Evolutionary conservation across 108 stramenopile genomes (phyloP), one percentile per base, ranked within the genome.

Genomic region (Fragilariopsis cylindrus): DNA sequence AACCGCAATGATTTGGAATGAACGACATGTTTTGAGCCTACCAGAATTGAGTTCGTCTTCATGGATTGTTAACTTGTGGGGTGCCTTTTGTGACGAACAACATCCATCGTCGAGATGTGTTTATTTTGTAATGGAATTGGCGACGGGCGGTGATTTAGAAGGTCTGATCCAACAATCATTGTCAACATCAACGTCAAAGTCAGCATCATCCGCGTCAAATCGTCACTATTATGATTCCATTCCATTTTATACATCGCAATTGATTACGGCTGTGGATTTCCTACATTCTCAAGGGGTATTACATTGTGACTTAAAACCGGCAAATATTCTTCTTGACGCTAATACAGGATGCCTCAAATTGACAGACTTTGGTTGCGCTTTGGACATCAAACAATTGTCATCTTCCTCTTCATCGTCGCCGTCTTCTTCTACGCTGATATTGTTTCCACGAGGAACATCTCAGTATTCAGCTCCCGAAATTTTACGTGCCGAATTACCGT

Each of bases 391-490:
- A 69, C 18, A 39, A 45, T 42, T 53, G 56, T 39, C 3, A 8
- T 16, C 50, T 21, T 40, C 39, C 43, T 41, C 13, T 65, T 50
- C 52, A 53, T 53, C 52, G 15, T 53, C 60, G 1, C 16, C 13
- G 15, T 19, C 60, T 18, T 19, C 60, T 30, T 30, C 11, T n/a
- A n/a, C 15, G 13, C 15, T 15, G 15, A 1, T 19, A 11, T n/a
- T 15, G 56, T 18, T 70, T 18, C 70, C 55, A 43, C 70, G 70
- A 43, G 82, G 82, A 12, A 83, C 72, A 19, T 65, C 80, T 5
- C 79, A 69, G n/a, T 83, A 77, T 60, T 50, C 72, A 5, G 76
- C 72, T 30, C 82, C 82, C 45, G 79, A 83, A 83, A 72, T 73
- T 65, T 49, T 83, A 46, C 82, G 78, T 15, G 82, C 73, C 16